Conservation (phyloP, 352 stramenopile genomes). For the Globisporangium apiculatum region DNA sequence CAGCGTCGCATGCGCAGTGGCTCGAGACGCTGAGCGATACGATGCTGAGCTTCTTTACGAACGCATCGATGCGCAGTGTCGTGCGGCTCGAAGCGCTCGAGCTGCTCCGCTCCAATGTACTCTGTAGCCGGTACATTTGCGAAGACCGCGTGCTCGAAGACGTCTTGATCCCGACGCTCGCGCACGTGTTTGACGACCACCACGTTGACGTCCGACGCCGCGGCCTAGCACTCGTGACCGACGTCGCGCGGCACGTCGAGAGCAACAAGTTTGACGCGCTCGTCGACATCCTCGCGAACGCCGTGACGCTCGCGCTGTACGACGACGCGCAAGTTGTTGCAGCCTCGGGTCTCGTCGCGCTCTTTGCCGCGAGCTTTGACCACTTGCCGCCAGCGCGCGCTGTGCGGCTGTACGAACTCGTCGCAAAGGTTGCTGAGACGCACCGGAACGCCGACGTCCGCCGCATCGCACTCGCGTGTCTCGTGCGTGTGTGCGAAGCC, state of each 20-base stretch:
- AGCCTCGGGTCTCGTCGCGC: slow-evolving; percentile 43
- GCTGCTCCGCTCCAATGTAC: slow-evolving; percentile 63
- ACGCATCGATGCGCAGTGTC: slow-evolving; percentile 25
- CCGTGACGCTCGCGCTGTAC: slow-evolving; percentile 51
- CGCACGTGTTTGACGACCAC: slow-evolving; percentile 64
- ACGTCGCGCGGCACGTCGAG: slow-evolving; percentile 65
- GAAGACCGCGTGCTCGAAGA: slow-evolving; percentile 85
- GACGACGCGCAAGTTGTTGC: slow-evolving; percentile 66
- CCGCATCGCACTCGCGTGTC: slow-evolving; percentile 47
- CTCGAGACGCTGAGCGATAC: slow-evolving; percentile 40
- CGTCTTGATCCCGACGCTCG: slow-evolving; percentile 62
- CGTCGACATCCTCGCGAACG: slow-evolving; percentile 70
- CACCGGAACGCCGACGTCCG: slow-evolving; percentile 62
- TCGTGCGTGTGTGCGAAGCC: slow-evolving; percentile 67
- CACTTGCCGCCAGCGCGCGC: slow-evolving; percentile 61
- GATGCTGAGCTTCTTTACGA: slow-evolving; percentile 65
- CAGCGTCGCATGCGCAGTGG: slow-evolving; percentile 64
- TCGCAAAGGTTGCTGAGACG: slow-evolving; percentile 55
- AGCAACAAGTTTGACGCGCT: slow-evolving; percentile 76
- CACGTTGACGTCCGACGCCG: slow-evolving; percentile 48
- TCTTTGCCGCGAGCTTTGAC: slow-evolving; percentile 78
- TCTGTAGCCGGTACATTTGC: slow-evolving; percentile 69
- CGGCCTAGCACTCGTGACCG: slow-evolving; percentile 56
- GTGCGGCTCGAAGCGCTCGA: slow-evolving; percentile 68
- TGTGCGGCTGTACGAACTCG: slow-evolving; percentile 77